phyloP scores from a whole-genome alignment of 345 rosid genomes.

The Eutrema yunnanense region DNA sequence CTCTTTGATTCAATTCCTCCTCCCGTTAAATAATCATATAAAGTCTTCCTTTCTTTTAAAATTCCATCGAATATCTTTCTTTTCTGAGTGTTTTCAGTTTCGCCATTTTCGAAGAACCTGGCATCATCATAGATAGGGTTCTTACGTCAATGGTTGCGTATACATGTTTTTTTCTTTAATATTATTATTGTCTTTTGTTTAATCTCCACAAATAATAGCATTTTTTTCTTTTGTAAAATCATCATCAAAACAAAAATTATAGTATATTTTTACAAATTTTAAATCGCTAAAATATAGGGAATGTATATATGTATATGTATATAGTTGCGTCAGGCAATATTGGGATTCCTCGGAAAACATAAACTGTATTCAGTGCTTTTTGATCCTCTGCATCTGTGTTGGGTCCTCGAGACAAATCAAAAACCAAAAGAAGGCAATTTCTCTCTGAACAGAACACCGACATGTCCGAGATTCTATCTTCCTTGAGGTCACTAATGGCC shows the following conservation, averaged over 20 bases:
- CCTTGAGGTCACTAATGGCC: constrained; percentile 79
- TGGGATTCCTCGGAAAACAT: constrained; percentile 7
- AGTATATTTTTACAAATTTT: too few species aligned
- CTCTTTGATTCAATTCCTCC: constrained; percentile 3
- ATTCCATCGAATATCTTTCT: background rate
- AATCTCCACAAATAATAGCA: background rate
- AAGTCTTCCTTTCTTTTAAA: background rate
- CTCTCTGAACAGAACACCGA: background rate
- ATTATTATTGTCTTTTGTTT: background rate
- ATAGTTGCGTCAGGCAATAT: constrained; percentile 18
- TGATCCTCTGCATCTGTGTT: constrained; percentile 1
- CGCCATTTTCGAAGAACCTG: constrained; percentile 17
- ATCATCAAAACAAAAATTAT: background rate
- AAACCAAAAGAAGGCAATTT: background rate
- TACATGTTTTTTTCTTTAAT: background rate
- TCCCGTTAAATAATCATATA: constrained; percentile 14
- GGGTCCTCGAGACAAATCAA: background rate
- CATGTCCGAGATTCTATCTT: constrained; percentile 60
- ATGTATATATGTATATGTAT: too few species aligned
- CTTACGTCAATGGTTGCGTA: constrained; percentile 19
- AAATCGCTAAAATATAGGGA: background rate
- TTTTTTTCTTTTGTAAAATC: background rate
- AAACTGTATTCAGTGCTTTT: background rate
- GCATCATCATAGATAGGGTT: background rate
- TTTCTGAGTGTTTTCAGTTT: constrained; percentile 16